phyloP scores from a whole-genome alignment of 306 rosid species.

The Fragaria iinumae region DNA sequence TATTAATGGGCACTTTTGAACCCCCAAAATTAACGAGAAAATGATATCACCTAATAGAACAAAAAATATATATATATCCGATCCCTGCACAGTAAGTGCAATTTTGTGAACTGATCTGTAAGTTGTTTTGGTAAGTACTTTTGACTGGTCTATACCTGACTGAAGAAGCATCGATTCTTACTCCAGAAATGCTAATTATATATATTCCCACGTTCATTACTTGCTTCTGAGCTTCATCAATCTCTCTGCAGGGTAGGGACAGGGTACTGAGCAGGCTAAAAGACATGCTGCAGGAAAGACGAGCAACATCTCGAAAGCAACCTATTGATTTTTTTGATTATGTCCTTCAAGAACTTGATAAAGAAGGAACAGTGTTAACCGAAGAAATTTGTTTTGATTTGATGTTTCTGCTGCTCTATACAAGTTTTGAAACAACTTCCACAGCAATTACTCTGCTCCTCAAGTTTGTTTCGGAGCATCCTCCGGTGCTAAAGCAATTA shows the following conservation, averaged over 20 bases:
- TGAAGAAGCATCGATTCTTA: not conserved
- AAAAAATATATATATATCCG: too few relatives aligned
- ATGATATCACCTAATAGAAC: not conserved
- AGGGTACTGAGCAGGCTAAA: conserved; percentile 75
- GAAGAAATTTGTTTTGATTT: conserved; percentile 82
- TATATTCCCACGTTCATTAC: not conserved
- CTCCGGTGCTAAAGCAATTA: conserved; percentile 63
- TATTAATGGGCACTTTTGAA: too few relatives aligned
- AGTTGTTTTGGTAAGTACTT: not conserved
- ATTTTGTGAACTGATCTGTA: too few relatives aligned
- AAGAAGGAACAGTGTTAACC: conserved; percentile 75
- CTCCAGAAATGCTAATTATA: too few relatives aligned
- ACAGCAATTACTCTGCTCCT: conserved; percentile 63
- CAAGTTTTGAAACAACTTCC: conserved; percentile 95
- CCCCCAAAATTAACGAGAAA: too few relatives aligned
- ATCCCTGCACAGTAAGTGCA: not conserved
- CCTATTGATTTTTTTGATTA: conserved; percentile 67
- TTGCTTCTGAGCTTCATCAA: not conserved
- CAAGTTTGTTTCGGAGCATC: conserved; percentile 60
- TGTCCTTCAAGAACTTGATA: conserved; percentile 66
- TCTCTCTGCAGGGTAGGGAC: conserved; percentile 67
- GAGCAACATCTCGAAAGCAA: conserved; percentile 41
- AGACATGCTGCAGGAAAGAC: conserved; percentile 68
- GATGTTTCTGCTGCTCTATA: conserved; percentile 85
- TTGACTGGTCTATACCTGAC: not conserved